Evolutionary conservation across 805 yeast genomes (phyloP).

Genomic region (Candida khao-thaluensis): DNA sequence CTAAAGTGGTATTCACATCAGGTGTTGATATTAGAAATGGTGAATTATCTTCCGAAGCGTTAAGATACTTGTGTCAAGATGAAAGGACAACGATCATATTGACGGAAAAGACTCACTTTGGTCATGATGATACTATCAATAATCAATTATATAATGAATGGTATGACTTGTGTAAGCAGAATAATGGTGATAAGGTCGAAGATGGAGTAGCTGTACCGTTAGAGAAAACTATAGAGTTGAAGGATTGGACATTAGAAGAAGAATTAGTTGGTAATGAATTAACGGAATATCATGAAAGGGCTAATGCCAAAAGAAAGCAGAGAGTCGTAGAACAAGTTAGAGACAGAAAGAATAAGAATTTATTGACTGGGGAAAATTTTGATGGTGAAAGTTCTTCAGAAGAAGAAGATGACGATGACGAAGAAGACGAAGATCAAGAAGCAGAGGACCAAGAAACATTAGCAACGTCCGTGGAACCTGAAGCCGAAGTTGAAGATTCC

Average conservation of each 20-base stretch:
- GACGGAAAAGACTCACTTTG: slow-evolving; percentile 60
- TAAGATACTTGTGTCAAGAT: slow-evolving; percentile 56
- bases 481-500: slow-evolving; percentile 18
- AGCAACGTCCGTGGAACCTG: slow-evolving; percentile 1
- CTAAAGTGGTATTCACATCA: slow-evolving; percentile 78
- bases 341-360: slow-evolving; percentile 39
- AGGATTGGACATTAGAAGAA: slow-evolving; percentile 47
- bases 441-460: slow-evolving; percentile 19
- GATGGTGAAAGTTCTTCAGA: slow-evolving; percentile 34
- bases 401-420: slow-evolving; percentile 37
- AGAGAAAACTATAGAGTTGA: slow-evolving; percentile 41
- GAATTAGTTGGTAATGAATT: slow-evolving; percentile 51
- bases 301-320: slow-evolving; percentile 47
- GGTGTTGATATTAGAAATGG: slow-evolving; percentile 68
- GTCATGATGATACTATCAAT: slow-evolving; percentile 43
- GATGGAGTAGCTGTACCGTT: slow-evolving; percentile 65
- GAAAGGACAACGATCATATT: slow-evolving; percentile 69
- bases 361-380: slow-evolving; percentile 36
- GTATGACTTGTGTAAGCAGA: slow-evolving; percentile 42
- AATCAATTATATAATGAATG: slow-evolving; percentile 53
- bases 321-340: slow-evolving; percentile 41
- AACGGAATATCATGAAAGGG: slow-evolving; percentile 42
- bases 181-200: slow-evolving; percentile 37
- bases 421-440: slow-evolving; percentile 24
- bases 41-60: slow-evolving; percentile 52